Evolutionary conservation across 495 filamentous ascomycete genomes (phyloP), one percentile per base, ranked within the genome.

Genomic region (Baudoinia panamericana): DNA sequence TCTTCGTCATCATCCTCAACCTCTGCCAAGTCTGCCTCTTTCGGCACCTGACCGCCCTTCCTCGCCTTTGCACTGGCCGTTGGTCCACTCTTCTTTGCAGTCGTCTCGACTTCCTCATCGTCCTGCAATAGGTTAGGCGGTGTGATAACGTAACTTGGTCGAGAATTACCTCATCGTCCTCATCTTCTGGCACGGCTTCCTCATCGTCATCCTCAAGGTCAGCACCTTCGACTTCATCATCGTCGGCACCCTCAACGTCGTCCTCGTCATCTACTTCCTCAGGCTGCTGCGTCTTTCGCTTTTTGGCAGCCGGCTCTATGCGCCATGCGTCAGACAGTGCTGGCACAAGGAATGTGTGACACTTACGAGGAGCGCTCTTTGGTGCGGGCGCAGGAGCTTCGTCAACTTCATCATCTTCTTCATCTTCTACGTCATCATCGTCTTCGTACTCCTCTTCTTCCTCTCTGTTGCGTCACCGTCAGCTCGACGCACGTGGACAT

Each of bases 51-150:
- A 7, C 39, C 49, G 1, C 41, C 34, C 40, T 57, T 55, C 23
- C 39, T 36, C 43, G 51, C 51, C 40, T 48, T 43, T 34, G 57
- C 54, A 33, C 41, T 39, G 4, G 50, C 45, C 18, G 45, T 36
- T 19, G 57, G 42, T 18, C 53, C 41, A 15, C 39, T 33, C 41
- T 50, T 54, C 34, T 54, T 52, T 6, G 48, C 45, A 29, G 43
- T 43, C 39, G 25, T 46, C 55, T 7, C 31, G 18, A 34, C 16
- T 3, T 34, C 31, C 3, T 35, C 36, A 20, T 43, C 51, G 22
- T 41, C 46, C 36, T 39, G 12, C 2, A 17, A 24, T 6, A n/a
- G 4, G 10, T 8, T 37, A 16, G 26, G 34, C 20, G 29, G 30
- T 15, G 8, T 8, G 30, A 8, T 13, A 33, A 8, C 8, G 6